These are phyloP conservation scores for Trichoderma asperelloides DNA, from an alignment of 495 filamentous ascomycete species.

Conservation along the genomic window DNA sequence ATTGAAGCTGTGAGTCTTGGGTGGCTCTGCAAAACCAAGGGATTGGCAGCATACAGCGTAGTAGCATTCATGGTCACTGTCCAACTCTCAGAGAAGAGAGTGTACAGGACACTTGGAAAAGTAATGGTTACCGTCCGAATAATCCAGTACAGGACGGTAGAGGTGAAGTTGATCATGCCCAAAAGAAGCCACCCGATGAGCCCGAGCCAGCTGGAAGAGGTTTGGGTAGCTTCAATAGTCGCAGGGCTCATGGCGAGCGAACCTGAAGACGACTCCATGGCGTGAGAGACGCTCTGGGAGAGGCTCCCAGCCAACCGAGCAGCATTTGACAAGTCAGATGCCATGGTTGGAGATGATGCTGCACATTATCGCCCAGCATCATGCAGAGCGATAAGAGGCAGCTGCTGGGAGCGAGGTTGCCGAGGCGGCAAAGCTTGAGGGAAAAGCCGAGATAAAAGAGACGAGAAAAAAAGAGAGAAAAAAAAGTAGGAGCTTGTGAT, in stretches of 20 bases:
- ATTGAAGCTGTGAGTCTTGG: constrained; percentile 11
- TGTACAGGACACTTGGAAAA: constrained; percentile 82
- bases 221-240: constrained; percentile 16
- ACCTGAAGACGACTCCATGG: not conserved
- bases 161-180: constrained; percentile 55
- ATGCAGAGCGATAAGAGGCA: not conserved
- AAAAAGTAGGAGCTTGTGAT: not conserved
- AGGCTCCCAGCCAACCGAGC: constrained; percentile 5
- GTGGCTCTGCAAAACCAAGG: constrained; percentile 1
- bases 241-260: constrained; percentile 2
- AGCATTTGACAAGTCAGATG: constrained; percentile 11
- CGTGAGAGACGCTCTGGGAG: not conserved
- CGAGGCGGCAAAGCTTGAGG: not conserved
- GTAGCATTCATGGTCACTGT: constrained; percentile 99
- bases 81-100: constrained; percentile 85
- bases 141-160: constrained; percentile 68
- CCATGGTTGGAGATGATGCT: constrained; percentile 10
- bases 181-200: constrained; percentile 36
- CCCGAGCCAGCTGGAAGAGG: constrained; percentile 39
- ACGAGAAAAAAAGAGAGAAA: not conserved
- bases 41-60: constrained; percentile 56
- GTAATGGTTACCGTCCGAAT: constrained; percentile 84
- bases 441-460: not conserved
- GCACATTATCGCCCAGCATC: not conserved
- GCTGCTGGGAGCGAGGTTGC: not conserved